Evolutionary conservation across 768 basidiomycete species (phyloP).

Genomic region (Serendipita sp.): DNA sequence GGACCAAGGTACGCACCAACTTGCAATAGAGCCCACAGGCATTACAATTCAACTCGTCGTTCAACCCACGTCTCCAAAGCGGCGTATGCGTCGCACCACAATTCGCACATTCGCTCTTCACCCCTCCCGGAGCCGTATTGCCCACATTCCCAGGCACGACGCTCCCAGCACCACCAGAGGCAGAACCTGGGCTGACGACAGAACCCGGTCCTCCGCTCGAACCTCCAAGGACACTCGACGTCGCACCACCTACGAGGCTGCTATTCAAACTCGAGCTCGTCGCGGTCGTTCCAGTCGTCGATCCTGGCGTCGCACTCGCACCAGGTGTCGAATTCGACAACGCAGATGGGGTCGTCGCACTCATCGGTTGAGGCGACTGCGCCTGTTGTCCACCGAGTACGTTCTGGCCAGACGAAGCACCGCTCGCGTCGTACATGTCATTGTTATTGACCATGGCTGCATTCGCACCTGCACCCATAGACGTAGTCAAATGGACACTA

Average conservation of each 20-base stretch:
- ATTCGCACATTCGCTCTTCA: slow-evolving; percentile 75
- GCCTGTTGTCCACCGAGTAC: not conserved
- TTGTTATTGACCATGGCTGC: too few species aligned
- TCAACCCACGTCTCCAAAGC: slow-evolving; percentile 71
- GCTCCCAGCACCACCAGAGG: not conserved
- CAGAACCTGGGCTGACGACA: not conserved
- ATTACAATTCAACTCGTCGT: slow-evolving; percentile 81
- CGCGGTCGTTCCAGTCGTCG: not conserved
- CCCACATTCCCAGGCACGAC: slow-evolving; percentile 9
- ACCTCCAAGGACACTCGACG: too few species aligned
- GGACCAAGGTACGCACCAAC: slow-evolving; percentile 33
- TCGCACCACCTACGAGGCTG: too few species aligned
- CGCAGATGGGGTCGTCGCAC: not conserved
- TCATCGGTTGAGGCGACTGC: not conserved
- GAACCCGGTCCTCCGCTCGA: not conserved
- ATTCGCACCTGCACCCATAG: not conserved
- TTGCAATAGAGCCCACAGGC: slow-evolving; percentile 82
- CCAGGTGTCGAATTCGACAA: not conserved
- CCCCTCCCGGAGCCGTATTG: slow-evolving; percentile 36
- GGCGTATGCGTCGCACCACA: slow-evolving; percentile 83
- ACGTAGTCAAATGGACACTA: not conserved
- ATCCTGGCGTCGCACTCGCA: not conserved
- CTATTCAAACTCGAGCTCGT: not conserved
- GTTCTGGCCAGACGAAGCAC: not conserved
- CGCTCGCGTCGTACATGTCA: too few species aligned